These are phyloP conservation scores for Keithomyces neogunnii DNA, from an alignment of 2,329 filamentous ascomycete genomes.

Conservation along the genomic window DNA sequence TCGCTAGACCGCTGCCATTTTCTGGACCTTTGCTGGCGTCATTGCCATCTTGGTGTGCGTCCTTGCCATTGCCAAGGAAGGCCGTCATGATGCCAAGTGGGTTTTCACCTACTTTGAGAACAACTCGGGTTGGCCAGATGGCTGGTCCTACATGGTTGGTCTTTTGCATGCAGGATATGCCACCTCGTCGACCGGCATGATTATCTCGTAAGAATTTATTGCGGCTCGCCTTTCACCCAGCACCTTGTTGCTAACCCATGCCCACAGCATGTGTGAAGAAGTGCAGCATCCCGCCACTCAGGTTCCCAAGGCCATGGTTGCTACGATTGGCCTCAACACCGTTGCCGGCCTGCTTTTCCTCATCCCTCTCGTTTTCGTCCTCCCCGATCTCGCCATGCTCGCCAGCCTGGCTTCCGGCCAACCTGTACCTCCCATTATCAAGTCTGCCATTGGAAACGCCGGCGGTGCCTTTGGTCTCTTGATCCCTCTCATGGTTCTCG, in stretches of 20 bases:
- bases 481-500: slow-evolving; percentile 57
- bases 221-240: not conserved
- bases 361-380: slow-evolving; percentile 60
- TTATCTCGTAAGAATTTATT: slow-evolving; percentile 53
- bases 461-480: slow-evolving; percentile 55
- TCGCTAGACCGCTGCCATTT: slow-evolving; percentile 55
- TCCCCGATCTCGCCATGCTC: slow-evolving; percentile 52
- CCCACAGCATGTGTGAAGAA: slow-evolving; percentile 61
- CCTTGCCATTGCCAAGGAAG: slow-evolving; percentile 59
- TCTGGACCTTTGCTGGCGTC: slow-evolving; percentile 66
- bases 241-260: not conserved
- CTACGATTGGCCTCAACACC: slow-evolving; percentile 58
- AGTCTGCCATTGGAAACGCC: slow-evolving; percentile 49
- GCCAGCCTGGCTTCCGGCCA: slow-evolving; percentile 46
- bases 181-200: slow-evolving; percentile 71
- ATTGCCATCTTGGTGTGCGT: slow-evolving; percentile 55
- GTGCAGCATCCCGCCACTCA: slow-evolving; percentile 57
- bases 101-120: slow-evolving; percentile 63
- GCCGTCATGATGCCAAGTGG: slow-evolving; percentile 52
- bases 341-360: slow-evolving; percentile 59
- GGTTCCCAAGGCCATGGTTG: slow-evolving; percentile 66
- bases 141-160: slow-evolving; percentile 68
- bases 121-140: slow-evolving; percentile 59
- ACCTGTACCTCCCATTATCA: slow-evolving; percentile 57
- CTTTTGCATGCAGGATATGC: slow-evolving; percentile 65